Base-by-base conservation (phyloP, 441 rosid species). In the Omphalea diandra region DNA sequence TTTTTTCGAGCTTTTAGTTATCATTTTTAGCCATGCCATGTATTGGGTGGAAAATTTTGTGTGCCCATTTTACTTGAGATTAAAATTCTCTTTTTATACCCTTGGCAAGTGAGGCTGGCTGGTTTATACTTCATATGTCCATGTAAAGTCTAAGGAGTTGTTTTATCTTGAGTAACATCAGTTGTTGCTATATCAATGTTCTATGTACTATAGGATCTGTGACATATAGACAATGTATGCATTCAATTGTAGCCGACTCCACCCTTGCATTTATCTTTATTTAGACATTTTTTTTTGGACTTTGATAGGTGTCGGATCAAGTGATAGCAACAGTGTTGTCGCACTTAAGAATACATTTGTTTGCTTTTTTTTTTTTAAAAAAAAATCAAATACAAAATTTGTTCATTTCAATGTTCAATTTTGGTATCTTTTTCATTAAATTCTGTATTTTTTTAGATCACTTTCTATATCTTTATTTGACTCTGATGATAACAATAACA, bases 101-200 rank as follows among this genome's bases (percentile, higher is more conserved):
- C 17, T 47, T 33, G 35, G 29, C 6, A 9, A 11, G 12, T 14
- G 18, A 36, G 66, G 53, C 14, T 35, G 62, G 54, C 32, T 18
- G 41, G 56, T 71, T 55, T 47, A 54, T 71, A 20, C 22, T 62
- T 22, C 9, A 63, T 71, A 44, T 31, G 40, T 53, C 52, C 32
- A 32, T 68, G 29, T 5, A 41, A 35, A 35, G n/a, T 41, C 3
- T 24, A 46, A 40, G 50, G 35, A 8, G 11, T 22, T 12, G 43
- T 40, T 32, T 46, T 46, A n/a, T 35, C 24, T 47, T 52, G 68
- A 41, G 44, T 26, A 63, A 54, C 44, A 29, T 40, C n/a, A 41
- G 53, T 64, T 63, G 12, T 44, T 35, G 49, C 17, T 38, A 54
- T 31, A 43, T 56, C 3, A 15, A 56, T 68, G 40, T 38, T 55